These are phyloP conservation scores for Arthrinium puccinioides DNA, from an alignment of 2,329 filamentous ascomycete species.

Conservation along the genomic window DNA sequence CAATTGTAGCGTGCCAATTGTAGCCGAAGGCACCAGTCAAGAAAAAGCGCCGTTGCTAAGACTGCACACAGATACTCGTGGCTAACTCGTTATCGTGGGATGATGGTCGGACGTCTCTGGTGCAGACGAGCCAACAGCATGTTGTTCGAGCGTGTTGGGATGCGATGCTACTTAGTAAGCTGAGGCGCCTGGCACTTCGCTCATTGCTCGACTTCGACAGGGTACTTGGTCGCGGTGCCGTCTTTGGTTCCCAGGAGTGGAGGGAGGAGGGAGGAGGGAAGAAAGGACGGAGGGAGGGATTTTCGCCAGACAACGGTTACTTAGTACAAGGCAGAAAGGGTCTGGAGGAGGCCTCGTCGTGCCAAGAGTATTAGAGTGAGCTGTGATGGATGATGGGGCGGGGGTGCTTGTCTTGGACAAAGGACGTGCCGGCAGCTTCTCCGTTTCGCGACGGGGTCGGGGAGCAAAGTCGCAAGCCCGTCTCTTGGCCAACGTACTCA, in stretches of 20 bases:
- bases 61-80: neutral
- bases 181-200: neutral
- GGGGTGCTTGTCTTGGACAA: neutral
- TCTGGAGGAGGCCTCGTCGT: constrained; percentile 3
- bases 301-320: constrained; percentile 1
- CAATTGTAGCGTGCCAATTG: neutral
- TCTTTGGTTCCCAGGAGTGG: neutral
- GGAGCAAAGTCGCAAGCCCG: neutral
- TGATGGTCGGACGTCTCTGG: constrained; percentile 3
- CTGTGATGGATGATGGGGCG: constrained; percentile 2
- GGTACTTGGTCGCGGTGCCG: neutral
- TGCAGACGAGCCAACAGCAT: constrained; percentile 4
- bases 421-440: neutral
- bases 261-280: neutral
- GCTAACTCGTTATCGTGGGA: constrained; percentile 2
- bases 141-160: constrained; percentile 1
- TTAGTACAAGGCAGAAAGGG: too few relatives aligned
- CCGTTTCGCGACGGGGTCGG: constrained; percentile 1
- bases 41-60: neutral
- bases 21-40: neutral
- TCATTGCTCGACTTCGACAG: constrained; percentile 1
- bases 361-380: constrained; percentile 2
- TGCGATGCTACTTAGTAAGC: neutral
- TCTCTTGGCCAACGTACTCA: too few relatives aligned
- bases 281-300: neutral